phyloP scores from a whole-genome alignment of 352 stramenopile genomes.

The Thalassiosira mediterranea region DNA sequence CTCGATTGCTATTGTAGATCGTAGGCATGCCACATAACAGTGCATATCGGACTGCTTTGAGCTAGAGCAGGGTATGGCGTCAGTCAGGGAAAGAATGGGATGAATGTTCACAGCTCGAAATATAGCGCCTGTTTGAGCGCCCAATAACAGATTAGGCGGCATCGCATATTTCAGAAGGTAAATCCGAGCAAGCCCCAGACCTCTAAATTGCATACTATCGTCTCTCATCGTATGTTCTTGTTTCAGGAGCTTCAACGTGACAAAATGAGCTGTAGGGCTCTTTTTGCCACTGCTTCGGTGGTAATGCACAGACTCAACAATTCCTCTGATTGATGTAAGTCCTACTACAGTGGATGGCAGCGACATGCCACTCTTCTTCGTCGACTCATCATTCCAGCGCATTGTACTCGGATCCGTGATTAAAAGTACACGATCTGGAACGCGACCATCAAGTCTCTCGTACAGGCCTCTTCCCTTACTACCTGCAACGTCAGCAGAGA shows the following conservation, averaged over 20 bases:
- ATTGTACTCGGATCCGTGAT: slow-evolving; percentile 46
- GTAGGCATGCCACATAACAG: slow-evolving; percentile 48
- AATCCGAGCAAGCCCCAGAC: slow-evolving; percentile 25
- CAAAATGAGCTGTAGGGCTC: slow-evolving; percentile 41
- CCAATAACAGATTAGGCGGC: slow-evolving; percentile 46
- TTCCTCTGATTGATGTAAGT: slow-evolving; percentile 42
- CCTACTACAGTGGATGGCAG: slow-evolving; percentile 48
- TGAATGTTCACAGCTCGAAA: slow-evolving; percentile 77
- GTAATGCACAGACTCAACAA: slow-evolving; percentile 54
- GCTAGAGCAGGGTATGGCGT: too few species aligned
- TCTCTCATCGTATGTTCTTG: slow-evolving; percentile 4
- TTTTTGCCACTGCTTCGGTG: slow-evolving; percentile 19
- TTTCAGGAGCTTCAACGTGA: slow-evolving; percentile 34
- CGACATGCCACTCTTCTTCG: neutral
- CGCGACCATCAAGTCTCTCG: slow-evolving; percentile 47
- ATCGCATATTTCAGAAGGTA: slow-evolving; percentile 72
- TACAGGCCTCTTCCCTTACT: slow-evolving; percentile 25
- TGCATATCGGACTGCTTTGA: slow-evolving; percentile 7
- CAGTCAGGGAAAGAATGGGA: too few species aligned
- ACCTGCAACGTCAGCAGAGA: slow-evolving; percentile 1
- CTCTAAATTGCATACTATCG: neutral
- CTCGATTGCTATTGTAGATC: slow-evolving; percentile 65
- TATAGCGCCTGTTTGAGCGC: slow-evolving; percentile 57
- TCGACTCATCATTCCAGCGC: slow-evolving; percentile 23
- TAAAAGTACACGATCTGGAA: slow-evolving; percentile 72